A percentile compares a stretch with the other conserved stretches of the same genome.
Conservation (phyloP, 169 alveolate genomes). For the Plasmodium gallinaceum region DNA sequence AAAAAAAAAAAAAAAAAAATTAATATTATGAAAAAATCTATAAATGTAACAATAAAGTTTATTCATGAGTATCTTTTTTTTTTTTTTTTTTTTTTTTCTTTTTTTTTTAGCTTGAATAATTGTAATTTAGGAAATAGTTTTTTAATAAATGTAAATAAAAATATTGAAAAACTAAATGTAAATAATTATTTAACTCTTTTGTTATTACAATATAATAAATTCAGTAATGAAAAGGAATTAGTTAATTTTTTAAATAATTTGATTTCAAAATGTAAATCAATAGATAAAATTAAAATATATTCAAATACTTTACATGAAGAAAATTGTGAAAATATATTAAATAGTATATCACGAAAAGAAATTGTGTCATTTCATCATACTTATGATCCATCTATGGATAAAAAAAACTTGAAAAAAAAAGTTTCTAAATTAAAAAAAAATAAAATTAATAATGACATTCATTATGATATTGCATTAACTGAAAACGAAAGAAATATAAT, state of each 20-base stretch:
- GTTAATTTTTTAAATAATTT: conserved; percentile 32
- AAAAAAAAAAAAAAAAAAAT: conserved; percentile 4
- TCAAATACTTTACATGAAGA: conserved; percentile 22
- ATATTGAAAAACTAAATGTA: conserved; percentile 16
- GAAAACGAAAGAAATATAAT: conserved; percentile 32
- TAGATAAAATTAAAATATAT: conserved; percentile 22
- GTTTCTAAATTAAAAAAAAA: conserved; percentile 33
- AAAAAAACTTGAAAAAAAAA: not conserved
- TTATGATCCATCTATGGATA: conserved; percentile 9
- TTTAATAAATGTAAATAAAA: conserved; percentile 28
- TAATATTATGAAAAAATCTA: not conserved
- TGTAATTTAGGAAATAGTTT: conserved; percentile 40
- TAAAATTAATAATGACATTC: conserved; percentile 38
- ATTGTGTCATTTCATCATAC: conserved; percentile 43
- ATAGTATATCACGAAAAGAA: conserved; percentile 16
- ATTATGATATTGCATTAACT: conserved; percentile 41
- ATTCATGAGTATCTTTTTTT: not conserved
- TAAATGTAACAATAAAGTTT: too few relatives aligned
- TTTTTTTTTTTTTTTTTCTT: not conserved
- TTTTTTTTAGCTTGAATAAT: conserved; percentile 38
- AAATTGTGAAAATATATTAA: conserved; percentile 10
- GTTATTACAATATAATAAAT: conserved; percentile 40
- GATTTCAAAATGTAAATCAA: conserved; percentile 24
- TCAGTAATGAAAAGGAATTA: conserved; percentile 26
- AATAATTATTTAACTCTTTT: conserved; percentile 42